Percentiles rank a stretch among this genome's conserved stretches.
These are phyloP conservation scores for Angomonas desouzai DNA, from an alignment of 208 protist genomes.

Conservation along the genomic window DNA sequence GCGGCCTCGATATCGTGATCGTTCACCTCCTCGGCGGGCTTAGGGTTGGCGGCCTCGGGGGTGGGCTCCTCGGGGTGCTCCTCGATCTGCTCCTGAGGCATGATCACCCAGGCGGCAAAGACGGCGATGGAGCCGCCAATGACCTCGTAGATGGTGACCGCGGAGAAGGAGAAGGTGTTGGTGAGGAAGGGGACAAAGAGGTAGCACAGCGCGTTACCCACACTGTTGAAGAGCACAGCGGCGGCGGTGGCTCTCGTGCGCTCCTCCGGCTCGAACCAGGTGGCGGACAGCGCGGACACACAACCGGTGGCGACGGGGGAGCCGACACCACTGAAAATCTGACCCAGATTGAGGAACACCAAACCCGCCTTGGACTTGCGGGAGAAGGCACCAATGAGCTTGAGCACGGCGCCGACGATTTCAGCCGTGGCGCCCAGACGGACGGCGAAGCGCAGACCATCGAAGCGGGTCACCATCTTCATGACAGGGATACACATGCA, in stretches of 20 bases:
- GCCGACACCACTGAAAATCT: constrained; percentile 82
- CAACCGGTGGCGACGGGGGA: constrained; percentile 76
- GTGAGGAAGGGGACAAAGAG: constrained; percentile 70
- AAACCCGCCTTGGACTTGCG: constrained; percentile 42
- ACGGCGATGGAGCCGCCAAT: constrained; percentile 47
- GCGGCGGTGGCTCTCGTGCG: constrained; percentile 76
- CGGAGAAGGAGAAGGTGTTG: constrained; percentile 34
- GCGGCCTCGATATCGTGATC: constrained; percentile 19
- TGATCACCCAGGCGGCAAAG: constrained; percentile 44
- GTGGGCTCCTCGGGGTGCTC: constrained; percentile 9
- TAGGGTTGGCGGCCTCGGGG: not conserved
- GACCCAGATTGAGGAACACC: constrained; percentile 69
- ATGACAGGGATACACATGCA: constrained; percentile 65
- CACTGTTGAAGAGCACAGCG: constrained; percentile 76
- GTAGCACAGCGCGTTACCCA: constrained; percentile 82
- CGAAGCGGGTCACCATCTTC: constrained; percentile 67
- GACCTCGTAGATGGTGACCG: constrained; percentile 67
- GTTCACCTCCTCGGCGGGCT: not conserved
- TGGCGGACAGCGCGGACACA: constrained; percentile 79
- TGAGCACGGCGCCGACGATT: constrained; percentile 60
- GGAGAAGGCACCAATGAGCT: constrained; percentile 48
- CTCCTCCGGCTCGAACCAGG: constrained; percentile 78
- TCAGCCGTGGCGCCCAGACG: constrained; percentile 60
- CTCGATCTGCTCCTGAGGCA: constrained; percentile 44
- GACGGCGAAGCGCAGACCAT: constrained; percentile 70